These are phyloP conservation scores for Laguncularia racemosa DNA, from an alignment of 345 rosid genomes.

Conservation along the genomic window DNA sequence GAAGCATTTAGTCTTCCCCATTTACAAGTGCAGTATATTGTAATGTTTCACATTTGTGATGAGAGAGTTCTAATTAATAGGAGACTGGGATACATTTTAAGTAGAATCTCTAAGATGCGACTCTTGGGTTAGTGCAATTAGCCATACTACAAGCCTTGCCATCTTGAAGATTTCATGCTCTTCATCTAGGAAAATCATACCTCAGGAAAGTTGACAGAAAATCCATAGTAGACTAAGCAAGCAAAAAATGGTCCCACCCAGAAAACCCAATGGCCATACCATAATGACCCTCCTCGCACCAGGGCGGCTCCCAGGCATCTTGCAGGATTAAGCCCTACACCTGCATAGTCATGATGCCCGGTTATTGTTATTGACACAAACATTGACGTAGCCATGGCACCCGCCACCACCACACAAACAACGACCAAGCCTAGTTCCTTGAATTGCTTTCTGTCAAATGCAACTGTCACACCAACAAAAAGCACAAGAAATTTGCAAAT, in stretches of 20 bases:
- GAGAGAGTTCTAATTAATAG: no score
- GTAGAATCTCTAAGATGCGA: no score
- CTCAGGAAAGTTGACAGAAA: not conserved
- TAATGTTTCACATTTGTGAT: no score
- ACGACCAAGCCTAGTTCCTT: constrained; percentile 24
- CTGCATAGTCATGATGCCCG: constrained; percentile 28
- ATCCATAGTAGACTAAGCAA: not conserved
- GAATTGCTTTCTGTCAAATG: constrained; percentile 33
- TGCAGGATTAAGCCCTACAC: constrained; percentile 46
- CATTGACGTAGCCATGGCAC: constrained; percentile 27
- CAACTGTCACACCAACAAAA: constrained; percentile 32
- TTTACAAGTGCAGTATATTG: no score
- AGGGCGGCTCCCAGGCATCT: constrained; percentile 37
- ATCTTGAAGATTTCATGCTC: no score
- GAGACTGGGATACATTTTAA: no score
- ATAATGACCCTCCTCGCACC: constrained; percentile 9
- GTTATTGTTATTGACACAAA: constrained; percentile 38
- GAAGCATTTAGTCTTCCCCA: no score
- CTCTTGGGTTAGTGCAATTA: no score
- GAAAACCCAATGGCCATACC: constrained; percentile 27
- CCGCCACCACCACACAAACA: constrained; percentile 23
- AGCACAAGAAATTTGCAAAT: constrained; percentile 31
- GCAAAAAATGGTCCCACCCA: constrained; percentile 24
- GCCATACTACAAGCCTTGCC: no score
- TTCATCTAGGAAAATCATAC: not conserved